Evolutionary conservation across 441 rosid species (phyloP), one percentile per base, ranked within the genome.

Genomic region (Aquilaria agallochum): DNA sequence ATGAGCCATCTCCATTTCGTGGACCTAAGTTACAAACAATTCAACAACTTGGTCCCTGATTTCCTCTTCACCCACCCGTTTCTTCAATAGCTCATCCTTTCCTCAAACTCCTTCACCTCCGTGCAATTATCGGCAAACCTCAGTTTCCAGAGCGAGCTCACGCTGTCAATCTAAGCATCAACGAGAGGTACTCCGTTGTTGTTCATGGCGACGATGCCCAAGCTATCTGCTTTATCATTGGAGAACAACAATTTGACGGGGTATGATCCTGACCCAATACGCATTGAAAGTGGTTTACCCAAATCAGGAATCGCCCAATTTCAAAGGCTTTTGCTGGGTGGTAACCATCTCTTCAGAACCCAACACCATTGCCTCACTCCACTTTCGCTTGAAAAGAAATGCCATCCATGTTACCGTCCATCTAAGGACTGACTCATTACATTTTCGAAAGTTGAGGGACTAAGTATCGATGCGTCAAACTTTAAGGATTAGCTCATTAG

Each of bases 81-180:
- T 55, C 95, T 92, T 9, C 93, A 89, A 49, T 95, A 89, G 61
- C 87, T 89, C 13, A 83, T 80, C 10, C 84, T 92, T 58, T 79
- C 98, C 50, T 70, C 68, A 77, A 89, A 89, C 69, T 67, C 59
- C 32, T 80, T 92, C 73, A 66, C 76, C 0, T 81, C 82, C 55
- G 55, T 92, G 31, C 79, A 82, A 33, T 42, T 77, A 11, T 87
- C 85, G 12, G 33, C 70, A 0, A 53, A 71, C 0, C 30, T 55
- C 4, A 74, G 67, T 62, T 60, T 64, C 36, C 55, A 74, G 50
- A 87, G 86, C 69, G 80, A 79, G 72, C 80, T 86, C 8, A 79
- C 87, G 92, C 95, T 11, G 50, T 78, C 0, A 96, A 92, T 56
- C 59, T 92, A 9, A 89, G 96, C 82, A 72, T 87, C 75, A 92